Base-by-base conservation (phyloP, 2,329 filamentous ascomycete genomes). In the Colletotrichum trifolii region DNA sequence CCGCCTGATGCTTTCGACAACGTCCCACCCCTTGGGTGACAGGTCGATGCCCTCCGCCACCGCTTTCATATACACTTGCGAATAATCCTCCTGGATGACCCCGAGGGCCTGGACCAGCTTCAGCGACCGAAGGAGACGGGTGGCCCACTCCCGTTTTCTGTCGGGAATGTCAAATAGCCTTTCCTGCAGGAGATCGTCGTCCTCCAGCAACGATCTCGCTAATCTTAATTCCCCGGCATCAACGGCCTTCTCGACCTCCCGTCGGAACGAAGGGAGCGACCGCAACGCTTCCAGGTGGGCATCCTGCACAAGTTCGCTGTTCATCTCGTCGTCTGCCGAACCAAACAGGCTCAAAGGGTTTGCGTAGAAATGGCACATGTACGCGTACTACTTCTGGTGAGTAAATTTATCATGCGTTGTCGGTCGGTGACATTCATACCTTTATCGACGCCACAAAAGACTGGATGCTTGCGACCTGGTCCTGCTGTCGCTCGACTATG, bases 281-380 rank as follows among this genome's bases (percentile, higher is more conserved):
- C 92, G 86, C 8, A 92, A 76, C 10, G 90, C 89, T 69, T 92
- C 87, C 8, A 91, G 75, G 69, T 92, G 89, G 65, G 90, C 85
- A 1, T 78, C 71, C 54, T 90, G 83, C 1, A 92, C 68, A 2
- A 80, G 56, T n/a, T 67, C 33, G 46, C 54, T 61, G 25, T 60
- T 67, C 54, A 67, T 56, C 40, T 57, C 68, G n/a, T 73, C 72
- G 25, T 71, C 69, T 42, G 66, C 69, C 33, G 67, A 66, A 2
- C 78, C 78, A 39, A 95, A 82, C 4, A 93, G 75, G 66, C 89
- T 92, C 4, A 94, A 80, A 1, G 90, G 87, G 70, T 94, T 95
- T 43, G 90, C 91, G 70, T 93, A 95, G 72, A 92, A 95, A 74
- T 94, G 91, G 62, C 90, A 92, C 92, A 96, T 94, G 73, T 94